A percentile compares a stretch with the other conserved stretches of the same genome.
Conservation (phyloP, 345 rosid genomes). For the Populus tremula region DNA sequence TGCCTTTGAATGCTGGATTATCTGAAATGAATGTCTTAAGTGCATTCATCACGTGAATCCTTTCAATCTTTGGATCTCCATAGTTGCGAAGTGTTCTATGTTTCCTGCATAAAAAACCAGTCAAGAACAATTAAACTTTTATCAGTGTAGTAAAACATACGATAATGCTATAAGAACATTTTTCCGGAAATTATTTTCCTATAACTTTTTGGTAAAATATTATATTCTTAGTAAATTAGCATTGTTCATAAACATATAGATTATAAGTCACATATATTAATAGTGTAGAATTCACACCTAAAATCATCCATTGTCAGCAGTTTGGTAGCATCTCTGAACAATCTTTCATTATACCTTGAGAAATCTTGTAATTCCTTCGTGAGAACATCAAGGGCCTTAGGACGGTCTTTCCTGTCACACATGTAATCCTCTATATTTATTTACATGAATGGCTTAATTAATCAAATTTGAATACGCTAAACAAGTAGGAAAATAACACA, state of each 20-base stretch:
- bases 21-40: background rate
- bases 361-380: constrained; percentile 6
- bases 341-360: background rate
- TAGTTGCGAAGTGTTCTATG: background rate
- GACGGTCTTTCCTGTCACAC: background rate
- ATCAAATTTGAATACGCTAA: no score
- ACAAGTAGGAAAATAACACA: no score
- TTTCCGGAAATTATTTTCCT: no score
- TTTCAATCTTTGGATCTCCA: constrained; percentile 4
- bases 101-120: background rate
- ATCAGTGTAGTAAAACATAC: no score
- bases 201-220: no score
- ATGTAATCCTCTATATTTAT: no score
- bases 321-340: background rate
- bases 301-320: constrained; percentile 11
- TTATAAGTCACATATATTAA: no score
- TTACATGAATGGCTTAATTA: no score
- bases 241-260: no score
- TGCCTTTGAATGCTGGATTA: background rate
- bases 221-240: no score
- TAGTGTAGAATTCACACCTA: background rate
- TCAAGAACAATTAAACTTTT: no score
- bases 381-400: constrained; percentile 3
- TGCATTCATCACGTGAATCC: background rate
- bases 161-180: no score